These are phyloP conservation scores for Fusarium fujikuroi DNA, from an alignment of 2,329 filamentous ascomycete genomes.

Conservation along the genomic window DNA sequence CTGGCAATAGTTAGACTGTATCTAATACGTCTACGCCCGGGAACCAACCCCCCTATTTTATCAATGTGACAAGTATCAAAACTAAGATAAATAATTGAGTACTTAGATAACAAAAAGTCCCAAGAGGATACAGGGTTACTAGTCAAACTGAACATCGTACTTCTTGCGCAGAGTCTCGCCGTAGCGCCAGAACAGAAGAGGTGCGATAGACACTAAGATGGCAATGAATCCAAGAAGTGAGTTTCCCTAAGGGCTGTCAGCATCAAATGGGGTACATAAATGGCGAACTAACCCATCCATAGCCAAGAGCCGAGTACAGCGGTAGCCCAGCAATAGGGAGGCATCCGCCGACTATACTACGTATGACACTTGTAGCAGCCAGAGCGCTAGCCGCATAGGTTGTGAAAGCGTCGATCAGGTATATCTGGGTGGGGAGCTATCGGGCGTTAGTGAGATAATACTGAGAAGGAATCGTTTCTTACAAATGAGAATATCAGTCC, in stretches of 20 bases:
- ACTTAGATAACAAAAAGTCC: too few relatives aligned
- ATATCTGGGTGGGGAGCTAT: constrained; percentile 16
- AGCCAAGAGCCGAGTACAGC: constrained; percentile 10
- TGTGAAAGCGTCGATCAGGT: constrained; percentile 16
- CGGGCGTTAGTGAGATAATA: background rate
- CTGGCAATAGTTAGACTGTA: too few relatives aligned
- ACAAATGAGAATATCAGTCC: constrained; percentile 22
- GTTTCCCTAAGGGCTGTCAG: background rate
- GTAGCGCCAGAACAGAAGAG: constrained; percentile 13
- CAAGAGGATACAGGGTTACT: background rate
- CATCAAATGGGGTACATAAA: accelerated
- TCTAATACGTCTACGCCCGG: too few relatives aligned
- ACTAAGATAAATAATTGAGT: too few relatives aligned
- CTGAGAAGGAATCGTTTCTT: background rate
- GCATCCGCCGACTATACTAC: constrained; percentile 11
- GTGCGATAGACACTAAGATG: background rate
- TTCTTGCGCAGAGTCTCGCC: constrained; percentile 5
- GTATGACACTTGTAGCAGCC: constrained; percentile 13
- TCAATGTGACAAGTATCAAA: too few relatives aligned
- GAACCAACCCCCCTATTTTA: too few relatives aligned
- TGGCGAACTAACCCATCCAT: background rate
- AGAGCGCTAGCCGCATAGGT: constrained; percentile 16
- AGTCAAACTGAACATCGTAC: constrained; percentile 9
- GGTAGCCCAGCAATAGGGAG: constrained; percentile 9
- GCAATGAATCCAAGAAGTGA: constrained; percentile 13